Base-by-base conservation (phyloP, 495 filamentous ascomycete species). In the Penicillium samsonianum region DNA sequence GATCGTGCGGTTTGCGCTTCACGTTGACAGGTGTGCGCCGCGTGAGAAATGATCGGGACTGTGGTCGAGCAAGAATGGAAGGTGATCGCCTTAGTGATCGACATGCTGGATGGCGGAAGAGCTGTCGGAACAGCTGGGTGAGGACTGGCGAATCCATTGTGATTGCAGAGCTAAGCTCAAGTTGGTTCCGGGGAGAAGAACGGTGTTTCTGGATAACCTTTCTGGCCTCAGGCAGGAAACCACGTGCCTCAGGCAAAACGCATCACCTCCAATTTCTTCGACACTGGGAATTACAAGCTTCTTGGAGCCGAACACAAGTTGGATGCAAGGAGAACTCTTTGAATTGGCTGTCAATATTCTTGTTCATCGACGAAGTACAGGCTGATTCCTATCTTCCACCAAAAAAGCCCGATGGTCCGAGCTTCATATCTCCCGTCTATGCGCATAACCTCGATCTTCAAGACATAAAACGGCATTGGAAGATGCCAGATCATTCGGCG, bases 121-220 rank as follows among this genome's bases (percentile, higher is more conserved):
- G 82, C 71, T 88, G 87, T 58, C 86, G 81, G 63, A 98, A 92
- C 70, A 97, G 78, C 72, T 87, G 88, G 37, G 80, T 84, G 58
- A 93, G 78, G 42, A 89, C 69, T 37, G 86, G 86, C 22, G 90
- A 91, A 76, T 97, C 92, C 93, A 98, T 98, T 59, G 52, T 69
- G 51, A 23, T 7, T 47, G 31, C 45, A 55, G 19, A 47, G 53
- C 53, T 47, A 46, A 52, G 45, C 35, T 47, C 52, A 16, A 46
- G 16, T 41, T 55, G 23, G 45, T 25, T 42, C 35, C 45, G 45
- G 54, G 54, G 54, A 50, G 37, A 49, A 41, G 54, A 50, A 50
- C 44, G 35, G 38, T 12, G 49, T 19, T 20, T 25, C 33, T n/a
- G 53, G 11, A 41, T 20, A 30, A 52, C 16, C 31, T 25, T 42